Conservation (phyloP, 441 rosid genomes). For the Gossypium trilobum region DNA sequence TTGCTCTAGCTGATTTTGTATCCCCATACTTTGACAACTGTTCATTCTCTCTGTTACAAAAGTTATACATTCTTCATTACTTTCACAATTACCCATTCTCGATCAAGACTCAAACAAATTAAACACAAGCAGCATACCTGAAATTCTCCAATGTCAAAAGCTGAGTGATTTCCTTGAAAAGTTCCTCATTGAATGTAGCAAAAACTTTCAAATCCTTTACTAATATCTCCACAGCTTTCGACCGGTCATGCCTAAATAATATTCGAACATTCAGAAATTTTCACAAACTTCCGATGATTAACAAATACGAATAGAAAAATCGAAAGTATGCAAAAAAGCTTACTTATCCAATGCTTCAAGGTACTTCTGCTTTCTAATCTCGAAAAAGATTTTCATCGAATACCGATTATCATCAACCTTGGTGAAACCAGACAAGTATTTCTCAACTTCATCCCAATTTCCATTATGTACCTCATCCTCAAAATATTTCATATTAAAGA, state of each 20-base stretch:
- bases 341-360: slow-evolving; percentile 97
- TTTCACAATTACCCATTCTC: slow-evolving; percentile 6
- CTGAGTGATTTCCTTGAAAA: slow-evolving; percentile 94
- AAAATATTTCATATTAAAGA: slow-evolving; percentile 93
- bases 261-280: slow-evolving; percentile 9
- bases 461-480: slow-evolving; percentile 94
- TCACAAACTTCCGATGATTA: background rate
- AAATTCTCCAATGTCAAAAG: slow-evolving; percentile 85
- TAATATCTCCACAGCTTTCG: slow-evolving; percentile 88
- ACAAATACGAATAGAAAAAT: background rate
- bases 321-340: slow-evolving; percentile 15
- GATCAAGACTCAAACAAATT: background rate
- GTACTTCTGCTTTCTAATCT: slow-evolving; percentile 96
- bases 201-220: slow-evolving; percentile 93
- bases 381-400: slow-evolving; percentile 97
- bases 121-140: slow-evolving; percentile 35
- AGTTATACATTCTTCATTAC: slow-evolving; percentile 12
- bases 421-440: slow-evolving; percentile 90
- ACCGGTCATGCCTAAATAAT: slow-evolving; percentile 68
- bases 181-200: slow-evolving; percentile 90
- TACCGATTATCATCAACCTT: slow-evolving; percentile 95
- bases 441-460: slow-evolving; percentile 96
- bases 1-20: slow-evolving; percentile 87
- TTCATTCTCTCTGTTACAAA: slow-evolving; percentile 72
- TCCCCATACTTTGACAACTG: slow-evolving; percentile 93